Percentiles rank a stretch among this genome's conserved stretches.
These are phyloP conservation scores for Alisma plantagoaquatica DNA, from an alignment of 106 monocot genomes.

Conservation along the genomic window DNA sequence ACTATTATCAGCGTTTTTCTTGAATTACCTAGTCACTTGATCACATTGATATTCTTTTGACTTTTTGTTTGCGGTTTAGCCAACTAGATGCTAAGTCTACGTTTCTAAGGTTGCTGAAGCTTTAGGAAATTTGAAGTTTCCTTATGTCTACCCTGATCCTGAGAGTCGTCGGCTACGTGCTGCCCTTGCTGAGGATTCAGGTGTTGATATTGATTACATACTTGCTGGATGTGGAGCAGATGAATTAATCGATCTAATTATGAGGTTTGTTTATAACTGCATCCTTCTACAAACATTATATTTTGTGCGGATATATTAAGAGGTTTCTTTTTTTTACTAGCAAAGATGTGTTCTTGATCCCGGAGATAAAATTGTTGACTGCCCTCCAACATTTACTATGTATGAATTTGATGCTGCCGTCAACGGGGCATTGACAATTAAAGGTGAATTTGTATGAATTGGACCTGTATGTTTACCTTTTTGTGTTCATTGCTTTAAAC, in stretches of 20 bases:
- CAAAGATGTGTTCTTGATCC: conserved; percentile 95
- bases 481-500: too few relatives aligned
- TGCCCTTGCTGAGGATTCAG: conserved; percentile 90
- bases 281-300: too few relatives aligned
- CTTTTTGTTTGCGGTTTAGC: too few relatives aligned
- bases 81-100: too few relatives aligned
- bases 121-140: conserved; percentile 71
- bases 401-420: conserved; percentile 99
- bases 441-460: too few relatives aligned
- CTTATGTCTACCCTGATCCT: conserved; percentile 97
- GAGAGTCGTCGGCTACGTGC: conserved; percentile 78
- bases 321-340: neutral
- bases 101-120: conserved; percentile 65
- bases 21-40: too few relatives aligned
- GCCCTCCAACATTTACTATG: conserved; percentile 99
- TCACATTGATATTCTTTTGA: too few relatives aligned
- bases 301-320: too few relatives aligned
- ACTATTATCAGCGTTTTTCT: too few relatives aligned
- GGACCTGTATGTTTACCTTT: too few relatives aligned
- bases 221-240: conserved; percentile 98
- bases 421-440: conserved; percentile 84
- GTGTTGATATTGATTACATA: conserved; percentile 81
- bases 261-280: conserved; percentile 88
- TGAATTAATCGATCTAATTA: conserved; percentile 93
- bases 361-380: conserved; percentile 92